phyloP scores from a whole-genome alignment of 768 basidiomycete species.

The Collybia nuda region DNA sequence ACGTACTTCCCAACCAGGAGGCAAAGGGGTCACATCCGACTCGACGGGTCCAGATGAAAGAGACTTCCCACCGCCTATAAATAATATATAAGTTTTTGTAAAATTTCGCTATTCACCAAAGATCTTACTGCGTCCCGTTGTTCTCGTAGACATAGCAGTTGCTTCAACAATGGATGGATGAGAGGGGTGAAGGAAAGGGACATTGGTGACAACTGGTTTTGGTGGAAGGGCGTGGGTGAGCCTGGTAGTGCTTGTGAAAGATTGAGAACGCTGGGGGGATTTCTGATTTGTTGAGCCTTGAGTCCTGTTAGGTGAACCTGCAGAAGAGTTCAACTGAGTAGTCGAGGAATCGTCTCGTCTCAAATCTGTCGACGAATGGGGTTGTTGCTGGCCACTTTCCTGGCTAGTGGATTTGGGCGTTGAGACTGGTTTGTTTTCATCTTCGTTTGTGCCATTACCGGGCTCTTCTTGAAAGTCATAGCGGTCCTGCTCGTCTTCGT shows the following conservation, averaged over 20 bases:
- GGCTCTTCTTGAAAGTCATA: conserved; percentile 29
- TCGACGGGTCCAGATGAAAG: conserved; percentile 25
- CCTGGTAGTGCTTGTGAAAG: conserved; percentile 29
- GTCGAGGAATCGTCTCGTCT: conserved; percentile 11
- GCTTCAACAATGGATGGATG: conserved; percentile 60
- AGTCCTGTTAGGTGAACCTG: conserved; percentile 8
- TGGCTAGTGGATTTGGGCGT: not conserved
- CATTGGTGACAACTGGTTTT: conserved; percentile 54
- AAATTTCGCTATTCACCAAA: not conserved
- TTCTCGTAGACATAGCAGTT: conserved; percentile 55
- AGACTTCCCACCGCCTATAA: conserved; percentile 30
- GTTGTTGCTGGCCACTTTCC: conserved; percentile 1
- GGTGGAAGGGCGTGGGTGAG: conserved; percentile 69
- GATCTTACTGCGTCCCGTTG: conserved; percentile 39
- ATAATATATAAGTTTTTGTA: not conserved
- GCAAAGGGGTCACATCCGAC: conserved; percentile 35
- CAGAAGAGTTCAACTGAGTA: conserved; percentile 11
- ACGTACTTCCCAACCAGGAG: conserved; percentile 62
- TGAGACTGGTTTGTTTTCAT: not conserved
- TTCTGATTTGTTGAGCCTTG: conserved; percentile 10
- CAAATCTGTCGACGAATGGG: conserved; percentile 4
- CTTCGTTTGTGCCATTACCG: not conserved
- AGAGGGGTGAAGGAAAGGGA: conserved; percentile 54
- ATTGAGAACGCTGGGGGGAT: conserved; percentile 20
- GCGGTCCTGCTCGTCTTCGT: conserved; percentile 65